Base-by-base conservation (phyloP, 495 filamentous ascomycete genomes). In the Neurospora sp. region DNA sequence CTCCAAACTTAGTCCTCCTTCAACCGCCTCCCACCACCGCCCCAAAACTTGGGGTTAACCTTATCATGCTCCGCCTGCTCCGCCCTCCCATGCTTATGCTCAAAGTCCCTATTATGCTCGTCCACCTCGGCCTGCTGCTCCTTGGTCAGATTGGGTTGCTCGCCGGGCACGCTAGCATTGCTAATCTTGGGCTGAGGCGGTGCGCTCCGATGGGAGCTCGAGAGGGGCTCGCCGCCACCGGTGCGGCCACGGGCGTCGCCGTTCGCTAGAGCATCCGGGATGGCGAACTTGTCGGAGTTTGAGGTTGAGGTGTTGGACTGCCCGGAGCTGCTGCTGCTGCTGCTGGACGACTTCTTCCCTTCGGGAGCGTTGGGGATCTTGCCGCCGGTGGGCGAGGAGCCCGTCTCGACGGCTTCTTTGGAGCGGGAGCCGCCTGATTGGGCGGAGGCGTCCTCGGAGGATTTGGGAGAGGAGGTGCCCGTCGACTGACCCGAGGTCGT, bases 121-220 rank as follows among this genome's bases (percentile, higher is more conserved):
- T 86, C 83, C 70, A 87, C 85, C 77, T 88, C 85, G 71, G 76
- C 78, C 76, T 85, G 77, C 78, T 87, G 82, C 72, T 83, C 84
- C 42, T 83, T 71, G 53, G 76, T 83, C 75, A 85, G 75, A 10
- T 81, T 78, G n/a, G 77, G 69, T 17, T 79, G 75, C 10, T 72
- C 68, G 1, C 78, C 82, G 7, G 81, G 81, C 2, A 82, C 75
- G 41, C 77, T 78, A 20, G 78, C 78, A 70, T 83, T 85, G 72
- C 77, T 74, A 70, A 87, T 83, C 78, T 85, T 86, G 72, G 86
- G 85, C 74, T 79, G 78, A 14, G 83, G 73, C 8, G 80, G 80
- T 14, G 79, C 74, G 70, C 79, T 74, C 10, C 0, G 53, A 61
- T 77, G 73, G n/a, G 82, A 84, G 70, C 81, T 81, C 42, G 83